These are phyloP conservation scores for Skeletonema grethae DNA, from an alignment of 108 stramenopile species.

Conservation along the genomic window DNA sequence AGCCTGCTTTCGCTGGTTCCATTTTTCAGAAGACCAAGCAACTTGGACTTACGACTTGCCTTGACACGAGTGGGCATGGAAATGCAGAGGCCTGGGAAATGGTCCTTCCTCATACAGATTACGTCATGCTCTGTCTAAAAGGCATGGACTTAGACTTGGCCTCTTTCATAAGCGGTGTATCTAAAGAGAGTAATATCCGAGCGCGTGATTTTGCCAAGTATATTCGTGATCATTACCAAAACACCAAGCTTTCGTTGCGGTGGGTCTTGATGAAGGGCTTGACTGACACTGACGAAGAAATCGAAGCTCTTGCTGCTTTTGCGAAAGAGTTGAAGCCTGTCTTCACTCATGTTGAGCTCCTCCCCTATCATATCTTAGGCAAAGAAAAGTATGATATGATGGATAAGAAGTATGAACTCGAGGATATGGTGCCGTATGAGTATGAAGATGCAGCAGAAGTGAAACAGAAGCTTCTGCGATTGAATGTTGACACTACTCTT, in stretches of 20 bases:
- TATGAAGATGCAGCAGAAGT: constrained; percentile 51
- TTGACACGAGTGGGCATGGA: constrained; percentile 68
- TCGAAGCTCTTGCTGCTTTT: constrained; percentile 54
- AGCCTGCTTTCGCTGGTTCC: constrained; percentile 56
- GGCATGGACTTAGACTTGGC: constrained; percentile 64
- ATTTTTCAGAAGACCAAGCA: constrained; percentile 51
- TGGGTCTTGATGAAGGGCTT: constrained; percentile 67
- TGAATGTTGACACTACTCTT: constrained; percentile 36
- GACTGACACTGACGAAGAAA: constrained; percentile 62
- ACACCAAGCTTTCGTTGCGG: constrained; percentile 51
- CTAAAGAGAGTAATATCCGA: constrained; percentile 36
- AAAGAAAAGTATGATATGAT: constrained; percentile 59
- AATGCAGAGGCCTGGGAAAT: constrained; percentile 52
- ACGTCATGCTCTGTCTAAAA: constrained; percentile 65
- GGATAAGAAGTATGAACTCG: constrained; percentile 43
- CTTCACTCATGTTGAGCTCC: constrained; percentile 57
- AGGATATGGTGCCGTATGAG: constrained; percentile 51
- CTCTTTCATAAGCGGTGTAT: constrained; percentile 42
- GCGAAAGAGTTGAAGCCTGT: constrained; percentile 53
- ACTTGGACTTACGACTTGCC: constrained; percentile 64
- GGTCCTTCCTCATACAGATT: constrained; percentile 57
- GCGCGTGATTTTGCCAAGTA: constrained; percentile 58
- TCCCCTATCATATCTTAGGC: constrained; percentile 68
- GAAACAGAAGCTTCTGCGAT: constrained; percentile 31
- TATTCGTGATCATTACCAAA: constrained; percentile 55